These are phyloP conservation scores for Aspergillus sp. DNA, from an alignment of 2,329 filamentous ascomycete genomes.

Conservation along the genomic window DNA sequence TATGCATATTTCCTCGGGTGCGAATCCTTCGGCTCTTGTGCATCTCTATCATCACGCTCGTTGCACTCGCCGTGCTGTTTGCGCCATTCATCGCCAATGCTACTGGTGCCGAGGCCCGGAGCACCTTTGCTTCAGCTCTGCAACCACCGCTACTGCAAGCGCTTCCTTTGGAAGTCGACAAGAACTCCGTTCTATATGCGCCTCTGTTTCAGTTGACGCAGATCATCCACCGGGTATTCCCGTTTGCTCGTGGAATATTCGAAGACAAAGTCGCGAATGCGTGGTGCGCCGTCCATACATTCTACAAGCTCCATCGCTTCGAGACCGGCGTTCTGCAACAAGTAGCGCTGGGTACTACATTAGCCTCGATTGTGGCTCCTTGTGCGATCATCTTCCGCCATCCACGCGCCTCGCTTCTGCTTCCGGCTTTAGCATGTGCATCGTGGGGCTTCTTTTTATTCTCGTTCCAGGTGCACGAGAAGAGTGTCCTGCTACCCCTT, in stretches of 20 bases:
- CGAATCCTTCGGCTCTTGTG: constrained; percentile 59
- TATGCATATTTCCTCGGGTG: constrained; percentile 67
- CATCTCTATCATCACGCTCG: constrained; percentile 63
- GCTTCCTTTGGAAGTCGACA: constrained; percentile 51
- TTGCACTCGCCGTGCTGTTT: constrained; percentile 65
- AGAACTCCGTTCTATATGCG: constrained; percentile 62
- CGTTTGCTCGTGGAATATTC: constrained; percentile 89
- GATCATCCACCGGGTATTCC: constrained; percentile 84
- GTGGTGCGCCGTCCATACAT: constrained; percentile 86
- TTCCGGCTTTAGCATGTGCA: constrained; percentile 69
- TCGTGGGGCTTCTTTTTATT: constrained; percentile 98
- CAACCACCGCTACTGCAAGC: constrained; percentile 53
- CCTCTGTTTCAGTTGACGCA: constrained; percentile 70
- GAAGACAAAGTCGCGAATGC: constrained; percentile 99
- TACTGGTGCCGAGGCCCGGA: constrained; percentile 57
- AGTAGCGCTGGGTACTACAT: constrained; percentile 63
- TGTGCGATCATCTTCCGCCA: constrained; percentile 70
- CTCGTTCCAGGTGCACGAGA: constrained; percentile 97
- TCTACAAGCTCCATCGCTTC: constrained; percentile 76
- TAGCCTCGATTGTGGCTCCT: constrained; percentile 66
- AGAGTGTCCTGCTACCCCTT: constrained; percentile 85
- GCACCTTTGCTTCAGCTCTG: constrained; percentile 52
- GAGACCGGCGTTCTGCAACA: constrained; percentile 63
- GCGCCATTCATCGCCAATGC: constrained; percentile 66
- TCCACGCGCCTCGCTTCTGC: constrained; percentile 67